Evolutionary conservation across 2,329 filamentous ascomycete genomes (phyloP), one percentile per base, ranked within the genome.

Genomic region (Colletotrichum tabaci): DNA sequence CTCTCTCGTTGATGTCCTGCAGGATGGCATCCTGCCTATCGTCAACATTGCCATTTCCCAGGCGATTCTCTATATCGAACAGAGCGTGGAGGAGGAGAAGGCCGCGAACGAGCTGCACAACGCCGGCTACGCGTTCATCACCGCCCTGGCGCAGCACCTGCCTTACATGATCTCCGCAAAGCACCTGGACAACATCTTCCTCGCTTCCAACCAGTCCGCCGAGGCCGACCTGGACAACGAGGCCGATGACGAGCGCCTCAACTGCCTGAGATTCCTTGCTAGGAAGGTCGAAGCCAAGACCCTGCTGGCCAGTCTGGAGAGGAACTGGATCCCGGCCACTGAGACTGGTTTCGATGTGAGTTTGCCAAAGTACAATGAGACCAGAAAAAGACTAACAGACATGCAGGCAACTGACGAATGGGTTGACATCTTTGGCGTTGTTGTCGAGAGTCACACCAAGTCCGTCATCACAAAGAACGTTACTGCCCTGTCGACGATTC

Each of bases 111-210:
- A 91, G 75, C 84, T 98, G 40, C 94, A 97, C 79, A 94, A 96
- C 76, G 94, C 96, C 3, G 90, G 91, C 10, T 98, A 93, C 81
- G 89, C 93, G 0, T 91, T 98, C 69, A 86, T 98, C 73, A 92
- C 91, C 58, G 89, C 94, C 9, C 86, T 98, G 55, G 89, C 96
- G 15, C 92, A 96, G 75, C 90, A 96, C 76, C 84, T 98, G 35
- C 94, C 96, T 1, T 98, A 94, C 82, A 97, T 98, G 91, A 86
- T 98, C 72, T 94, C 94, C 13, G 90, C 89, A 1, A 86, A 88
- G 6, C 92, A 96, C 75, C 82, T 98, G 13, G 90, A 93, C 73
- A 89, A 88, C 60, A 87, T 97, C 57, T 83, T 98, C 35, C 83
- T 87, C 16, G 87, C 94, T 13, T 95, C 94, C 6, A 93, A 92